phyloP scores from a whole-genome alignment of 768 basidiomycete genomes.

The Tulasnella sp. region DNA sequence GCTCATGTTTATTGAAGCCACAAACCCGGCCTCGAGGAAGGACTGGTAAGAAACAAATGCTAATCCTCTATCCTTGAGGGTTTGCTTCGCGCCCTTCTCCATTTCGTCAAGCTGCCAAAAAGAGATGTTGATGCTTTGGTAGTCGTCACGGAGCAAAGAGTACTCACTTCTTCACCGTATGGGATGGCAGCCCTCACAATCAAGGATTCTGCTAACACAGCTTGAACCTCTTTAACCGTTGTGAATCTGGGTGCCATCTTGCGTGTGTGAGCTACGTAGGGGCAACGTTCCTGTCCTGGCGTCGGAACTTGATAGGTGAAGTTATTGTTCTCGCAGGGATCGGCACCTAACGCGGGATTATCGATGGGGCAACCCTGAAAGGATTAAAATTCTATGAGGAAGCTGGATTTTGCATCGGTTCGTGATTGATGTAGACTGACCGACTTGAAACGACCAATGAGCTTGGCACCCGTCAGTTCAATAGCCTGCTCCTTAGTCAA shows the following conservation, averaged over 20 bases:
- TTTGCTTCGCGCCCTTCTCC: background rate
- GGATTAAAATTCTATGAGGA: no score
- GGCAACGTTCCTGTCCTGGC: background rate
- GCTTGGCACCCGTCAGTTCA: background rate
- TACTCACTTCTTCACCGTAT: constrained; percentile 11
- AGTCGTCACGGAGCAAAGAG: background rate
- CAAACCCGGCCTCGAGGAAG: background rate
- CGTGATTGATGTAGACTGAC: no score
- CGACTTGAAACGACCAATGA: constrained; percentile 10
- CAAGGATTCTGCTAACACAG: background rate
- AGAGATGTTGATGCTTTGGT: background rate
- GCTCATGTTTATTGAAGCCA: no score
- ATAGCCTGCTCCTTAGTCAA: background rate
- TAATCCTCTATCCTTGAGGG: background rate
- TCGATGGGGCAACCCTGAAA: constrained; percentile 1
- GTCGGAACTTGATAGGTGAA: background rate
- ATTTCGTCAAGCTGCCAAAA: background rate
- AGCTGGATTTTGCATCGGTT: no score
- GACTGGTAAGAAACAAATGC: constrained; percentile 10
- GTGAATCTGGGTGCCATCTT: background rate
- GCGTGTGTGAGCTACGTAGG: constrained; percentile 3
- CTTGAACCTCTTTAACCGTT: background rate
- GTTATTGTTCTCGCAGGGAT: constrained; percentile 9
- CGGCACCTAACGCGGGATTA: background rate
- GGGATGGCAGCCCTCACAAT: constrained; percentile 12